Evolutionary conservation across 2,329 filamentous ascomycete species (phyloP), one percentile per base, ranked within the genome.

Genomic region (Alternaria conjuncta): DNA sequence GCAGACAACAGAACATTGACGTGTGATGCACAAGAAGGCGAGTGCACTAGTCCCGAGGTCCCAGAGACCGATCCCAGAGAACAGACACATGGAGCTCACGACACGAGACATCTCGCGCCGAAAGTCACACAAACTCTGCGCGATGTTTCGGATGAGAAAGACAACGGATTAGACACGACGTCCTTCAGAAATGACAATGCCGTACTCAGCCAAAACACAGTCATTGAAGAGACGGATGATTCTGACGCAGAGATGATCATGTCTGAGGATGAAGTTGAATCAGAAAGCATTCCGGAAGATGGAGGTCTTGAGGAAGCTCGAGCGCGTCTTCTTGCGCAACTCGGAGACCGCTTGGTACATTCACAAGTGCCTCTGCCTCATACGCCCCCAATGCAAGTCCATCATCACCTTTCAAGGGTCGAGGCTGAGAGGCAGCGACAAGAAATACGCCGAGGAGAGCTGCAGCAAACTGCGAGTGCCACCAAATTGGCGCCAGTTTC

Each of bases 281-380:
- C 59, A 0, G 5, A 57, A 21, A 64, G 62, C 55, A 51, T 64
- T 23, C 30, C 67, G 41, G 47, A 66, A 56, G 46, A 60, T 61
- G 71, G 73, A 51, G 66, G 77, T 50, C 84, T 88, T 65, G 85
- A 87, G 64, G 78, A 83, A 56, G 84, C 84, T 36, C 84, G 84
- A 73, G 81, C 80, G 21, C 80, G 82, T 45, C 74, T 86, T 41
- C 80, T 84, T 64, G 79, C 80, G 32, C 78, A 76, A 61, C 69
- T 85, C 7, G 77, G 74, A 12, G 77, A 80, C 25, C 74, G 61
- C 61, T 74, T 73, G 54, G 66, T 75, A 60, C 71, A 69, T 43
- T 57, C 71, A 11, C 62, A 64, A 18, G 50, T 69, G 21, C 68
- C 68, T 10, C 23, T 58, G 13, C 28, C 53, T 45, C 18, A 54